Evolutionary conservation across 768 basidiomycete species (phyloP), one percentile per base, ranked within the genome.

Genomic region (Xerocomellus intermedius): DNA sequence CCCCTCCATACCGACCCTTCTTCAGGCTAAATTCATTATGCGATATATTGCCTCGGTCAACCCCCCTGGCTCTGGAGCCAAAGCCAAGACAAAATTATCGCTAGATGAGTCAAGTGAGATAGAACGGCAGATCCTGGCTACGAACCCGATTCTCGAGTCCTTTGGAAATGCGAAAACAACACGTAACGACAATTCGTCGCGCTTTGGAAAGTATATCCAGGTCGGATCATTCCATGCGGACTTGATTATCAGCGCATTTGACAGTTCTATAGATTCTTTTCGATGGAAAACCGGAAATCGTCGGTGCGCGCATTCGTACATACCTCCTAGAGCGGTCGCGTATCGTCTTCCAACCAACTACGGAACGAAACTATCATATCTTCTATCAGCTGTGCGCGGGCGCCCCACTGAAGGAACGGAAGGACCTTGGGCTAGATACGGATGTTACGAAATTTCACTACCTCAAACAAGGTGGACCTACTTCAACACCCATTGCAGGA

Each of bases 101-200:
- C 71, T 90, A 46, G 94, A 90, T 66, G 93, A 89, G 60, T 89
- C 90, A 3, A 94, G 88, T 69, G 97, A 98, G 73, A 94, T 95
- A 60, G 97, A 99, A 70, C 85, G 87, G 46, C 97, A 98, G 73
- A 99, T 99, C 56, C 77, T 99, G 51, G 97, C 97, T 28, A 98
- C 96, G n/a, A 99, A 99, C 71, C 97, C 97, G 22, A 98, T 97
- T 65, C 86, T 99, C 59, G 97, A 99, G 74, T 91, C 97, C 0
- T 98, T 99, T 63, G 97, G 97, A 61, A 99, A 99, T 73, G 97
- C 97, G 22, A 99, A 99, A 76, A 99, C 97, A 32, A 98, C 97
- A 16, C 83, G 97, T 55, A 99, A 99, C 69, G 97, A 99, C 74
- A 99, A 99, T 71, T 97, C 94, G 8, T 99, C 97, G 21, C 86